These are phyloP conservation scores for Eleusine coracana DNA, from an alignment of 176 grass and related monocot genomes.

Conservation along the genomic window DNA sequence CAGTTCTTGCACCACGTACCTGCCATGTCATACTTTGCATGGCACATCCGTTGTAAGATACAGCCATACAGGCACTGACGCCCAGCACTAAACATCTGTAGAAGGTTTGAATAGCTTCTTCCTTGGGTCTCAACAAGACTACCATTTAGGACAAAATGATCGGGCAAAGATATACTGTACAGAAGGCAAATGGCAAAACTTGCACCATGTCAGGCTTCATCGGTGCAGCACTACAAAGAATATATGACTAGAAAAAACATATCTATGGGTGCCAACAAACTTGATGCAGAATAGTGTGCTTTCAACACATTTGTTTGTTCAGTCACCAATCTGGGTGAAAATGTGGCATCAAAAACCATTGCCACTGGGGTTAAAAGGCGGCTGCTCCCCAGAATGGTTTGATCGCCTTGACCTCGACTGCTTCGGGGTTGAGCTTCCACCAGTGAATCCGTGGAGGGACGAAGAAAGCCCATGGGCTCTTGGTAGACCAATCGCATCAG, in stretches of 20 bases:
- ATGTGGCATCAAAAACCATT: slow-evolving; percentile 67
- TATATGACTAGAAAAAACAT: slow-evolving; percentile 52
- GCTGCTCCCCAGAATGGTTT: slow-evolving; percentile 74
- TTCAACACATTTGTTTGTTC: slow-evolving; percentile 44
- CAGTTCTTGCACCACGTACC: background rate
- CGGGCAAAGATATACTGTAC: slow-evolving; percentile 53
- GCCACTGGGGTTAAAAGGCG: slow-evolving; percentile 50
- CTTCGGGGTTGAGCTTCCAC: slow-evolving; percentile 56
- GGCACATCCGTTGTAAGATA: slow-evolving; percentile 33
- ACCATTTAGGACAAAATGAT: slow-evolving; percentile 49
- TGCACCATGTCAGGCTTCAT: slow-evolving; percentile 53
- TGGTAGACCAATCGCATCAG: slow-evolving; percentile 66
- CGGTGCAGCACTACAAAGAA: slow-evolving; percentile 49
- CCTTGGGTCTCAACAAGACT: slow-evolving; percentile 39
- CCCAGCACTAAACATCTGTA: background rate
- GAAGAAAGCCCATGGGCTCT: slow-evolving; percentile 60
- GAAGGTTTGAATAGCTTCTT: slow-evolving; percentile 5
- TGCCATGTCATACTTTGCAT: slow-evolving; percentile 35
- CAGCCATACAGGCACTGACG: background rate
- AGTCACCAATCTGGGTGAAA: slow-evolving; percentile 31
- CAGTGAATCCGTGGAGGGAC: slow-evolving; percentile 48
- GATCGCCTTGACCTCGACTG: slow-evolving; percentile 60
- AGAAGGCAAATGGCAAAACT: slow-evolving; percentile 53
- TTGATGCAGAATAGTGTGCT: slow-evolving; percentile 37
- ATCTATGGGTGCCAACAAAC: slow-evolving; percentile 48